Evolutionary conservation across 805 yeast species (phyloP).

Genomic region (Metschnikowia chrysomelidarum): DNA sequence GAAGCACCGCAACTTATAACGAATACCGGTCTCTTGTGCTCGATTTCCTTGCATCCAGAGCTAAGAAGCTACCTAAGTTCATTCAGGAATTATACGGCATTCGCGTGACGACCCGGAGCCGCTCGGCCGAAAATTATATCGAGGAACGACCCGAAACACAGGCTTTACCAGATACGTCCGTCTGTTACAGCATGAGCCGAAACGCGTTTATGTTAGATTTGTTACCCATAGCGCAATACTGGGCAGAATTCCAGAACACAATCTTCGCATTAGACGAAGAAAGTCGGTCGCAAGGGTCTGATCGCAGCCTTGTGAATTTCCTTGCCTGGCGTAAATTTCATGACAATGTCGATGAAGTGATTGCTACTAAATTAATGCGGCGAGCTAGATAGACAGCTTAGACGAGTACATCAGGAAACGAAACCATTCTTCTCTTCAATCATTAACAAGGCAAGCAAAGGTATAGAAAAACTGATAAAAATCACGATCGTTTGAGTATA

Average conservation of each 20-base stretch:
- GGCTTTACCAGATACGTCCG: conserved; percentile 37
- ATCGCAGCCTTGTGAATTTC: conserved; percentile 25
- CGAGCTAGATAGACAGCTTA: too few relatives aligned
- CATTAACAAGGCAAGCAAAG: too few relatives aligned
- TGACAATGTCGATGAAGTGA: conserved; percentile 15
- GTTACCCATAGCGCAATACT: conserved; percentile 31
- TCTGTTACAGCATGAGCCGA: conserved; percentile 24
- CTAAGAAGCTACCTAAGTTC: conserved; percentile 32
- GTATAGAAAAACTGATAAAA: too few relatives aligned
- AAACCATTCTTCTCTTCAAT: too few relatives aligned
- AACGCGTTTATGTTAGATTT: conserved; percentile 30
- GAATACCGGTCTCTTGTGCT: conserved; percentile 10
- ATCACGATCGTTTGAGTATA: too few relatives aligned
- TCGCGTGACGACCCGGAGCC: conserved; percentile 22
- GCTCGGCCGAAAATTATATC: conserved; percentile 9
- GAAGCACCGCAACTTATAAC: conserved; percentile 8
- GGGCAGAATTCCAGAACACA: conserved; percentile 33
- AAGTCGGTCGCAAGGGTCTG: conserved; percentile 10
- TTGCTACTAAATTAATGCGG: too few relatives aligned
- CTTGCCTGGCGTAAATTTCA: conserved; percentile 38
- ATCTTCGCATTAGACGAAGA: conserved; percentile 24
- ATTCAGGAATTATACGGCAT: conserved; percentile 24
- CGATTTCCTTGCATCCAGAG: conserved; percentile 33
- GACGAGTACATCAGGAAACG: too few relatives aligned
- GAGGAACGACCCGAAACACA: conserved; percentile 18